These are phyloP conservation scores for Colletotrichum truncatum DNA, from an alignment of 2,329 filamentous ascomycete species.

Conservation along the genomic window DNA sequence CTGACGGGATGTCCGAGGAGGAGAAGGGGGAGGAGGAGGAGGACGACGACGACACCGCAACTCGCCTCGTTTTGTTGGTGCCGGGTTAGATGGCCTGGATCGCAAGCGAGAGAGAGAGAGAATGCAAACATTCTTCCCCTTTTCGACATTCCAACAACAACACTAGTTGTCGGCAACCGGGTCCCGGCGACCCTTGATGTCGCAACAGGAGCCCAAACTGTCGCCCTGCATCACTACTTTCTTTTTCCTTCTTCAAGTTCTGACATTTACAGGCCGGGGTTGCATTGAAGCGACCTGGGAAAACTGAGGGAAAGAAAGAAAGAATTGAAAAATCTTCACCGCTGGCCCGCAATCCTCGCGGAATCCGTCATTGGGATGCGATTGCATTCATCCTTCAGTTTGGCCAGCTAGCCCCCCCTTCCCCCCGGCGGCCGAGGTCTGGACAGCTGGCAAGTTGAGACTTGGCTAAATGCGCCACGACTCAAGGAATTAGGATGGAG, in stretches of 20 bases:
- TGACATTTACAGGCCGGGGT: too few species aligned
- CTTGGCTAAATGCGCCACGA: too few species aligned
- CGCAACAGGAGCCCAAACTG: not conserved
- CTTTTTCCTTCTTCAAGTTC: not conserved
- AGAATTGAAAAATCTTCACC: not conserved
- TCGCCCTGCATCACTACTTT: not conserved
- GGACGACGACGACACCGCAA: not conserved
- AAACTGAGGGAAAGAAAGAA: not conserved
- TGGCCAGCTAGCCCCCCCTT: too few species aligned
- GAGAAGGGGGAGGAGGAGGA: not conserved
- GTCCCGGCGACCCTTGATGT: not conserved
- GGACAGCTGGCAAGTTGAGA: too few species aligned
- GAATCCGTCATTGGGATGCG: too few species aligned
- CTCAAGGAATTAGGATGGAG: too few species aligned
- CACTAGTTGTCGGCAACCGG: not conserved
- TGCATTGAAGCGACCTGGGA: not conserved
- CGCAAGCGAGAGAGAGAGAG: too few species aligned
- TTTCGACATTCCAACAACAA: not conserved
- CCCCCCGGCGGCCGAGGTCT: too few species aligned
- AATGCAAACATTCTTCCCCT: conserved; percentile 2
- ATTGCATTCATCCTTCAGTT: too few species aligned
- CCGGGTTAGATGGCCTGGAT: not conserved
- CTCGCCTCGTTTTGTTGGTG: not conserved
- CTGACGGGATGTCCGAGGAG: not conserved
- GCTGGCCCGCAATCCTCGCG: too few species aligned